Evolutionary conservation across 2,329 filamentous ascomycete genomes (phyloP), one percentile per base, ranked within the genome.

Genomic region (Calonectria henricotiae): DNA sequence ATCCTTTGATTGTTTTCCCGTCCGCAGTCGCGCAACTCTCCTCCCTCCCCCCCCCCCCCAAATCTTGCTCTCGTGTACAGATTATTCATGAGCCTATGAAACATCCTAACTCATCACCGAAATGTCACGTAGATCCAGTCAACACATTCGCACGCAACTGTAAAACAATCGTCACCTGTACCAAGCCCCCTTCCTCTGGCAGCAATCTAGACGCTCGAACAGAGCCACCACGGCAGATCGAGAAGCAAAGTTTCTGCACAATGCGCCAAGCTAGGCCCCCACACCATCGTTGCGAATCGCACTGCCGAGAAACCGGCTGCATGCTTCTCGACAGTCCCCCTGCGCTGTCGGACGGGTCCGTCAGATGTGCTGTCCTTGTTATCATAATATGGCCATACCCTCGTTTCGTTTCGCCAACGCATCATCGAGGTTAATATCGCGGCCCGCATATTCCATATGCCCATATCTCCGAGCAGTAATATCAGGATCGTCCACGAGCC

Each of bases 251-350:
- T 35, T 17, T 46, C 27, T 27, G 25, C 15, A 41, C 39, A 65
- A 15, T 13, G 65, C 46, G 54, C 67, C 44, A 69, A 62, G 55
- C 51, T 55, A 23, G 44, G 44, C 47, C 71, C 69, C 72, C 72
- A 62, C 69, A 71, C 70, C 66, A 32, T 65, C 68, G 49, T 72
- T 62, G 32, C 64, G 54, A 67, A 63, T 62, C 55, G 44, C 68
- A 70, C 35, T 61, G 68, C 69, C 69, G 43, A 51, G 68, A 67
- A 37, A 43, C 44, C 46, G 27, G 32, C 32, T 32, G 44, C 62
- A 41, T 54, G 62, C 23, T 35, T 32, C 25, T 62, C 35, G 15
- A 5, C 23, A 13, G 46, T 41, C 62, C 15, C 62, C 35, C 32
- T 64, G 32, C 46, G 20, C 35, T 49, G 32, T 27, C 17, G 55